Base-by-base conservation (phyloP, 306 rosid genomes). In the Echinosophora koreensis region DNA sequence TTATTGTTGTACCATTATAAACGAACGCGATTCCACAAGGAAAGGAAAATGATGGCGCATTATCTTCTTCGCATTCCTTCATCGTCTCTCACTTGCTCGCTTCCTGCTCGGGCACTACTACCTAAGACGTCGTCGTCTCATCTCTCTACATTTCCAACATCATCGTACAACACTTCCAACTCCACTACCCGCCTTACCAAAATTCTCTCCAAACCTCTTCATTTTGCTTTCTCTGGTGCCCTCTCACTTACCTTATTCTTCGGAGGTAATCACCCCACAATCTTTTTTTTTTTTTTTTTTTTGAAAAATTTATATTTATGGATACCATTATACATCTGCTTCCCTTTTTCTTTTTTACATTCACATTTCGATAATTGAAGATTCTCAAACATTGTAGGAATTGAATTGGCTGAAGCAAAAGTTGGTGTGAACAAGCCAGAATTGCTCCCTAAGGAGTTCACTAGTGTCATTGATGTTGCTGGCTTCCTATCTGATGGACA, bases 401-500 rank as follows among this genome's bases (percentile, higher is more conserved):
- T 81, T 74, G 87, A 83, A 75, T 30, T 74, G 27, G 91, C 90
- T 0, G 93, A 89, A 39, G 98, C 98, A 16, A 90, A 88, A 83
- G 87, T 84, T 55, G 97, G 97, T 10, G 97, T 92, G 17, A 92
- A 92, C 86, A 92, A 95, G 77, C 98, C 98, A 6, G 93, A 92
- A 81, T 75, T 95, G 89, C 97, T 95, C 67, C 98, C 98, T 11
- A 87, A 87, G 77, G 91, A 88, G 54, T 92, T 90, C 59, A 92
- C 60, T 28, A 79, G 97, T 6, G 97, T 95, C 81, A 86, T 95
- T 83, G 98, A 95, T 81, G 98, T 92, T n/a, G 98, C 97, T 0
- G 97, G 98, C 5, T 95, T 92, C 85, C 97, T 95, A 77, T 90
- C 98, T 11, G 97, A 90, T 73, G 98, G 98, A 56, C 98, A 92